Evolutionary conservation across 2,329 filamentous ascomycete species (phyloP).

Genomic region (Calonectria ilicicola): DNA sequence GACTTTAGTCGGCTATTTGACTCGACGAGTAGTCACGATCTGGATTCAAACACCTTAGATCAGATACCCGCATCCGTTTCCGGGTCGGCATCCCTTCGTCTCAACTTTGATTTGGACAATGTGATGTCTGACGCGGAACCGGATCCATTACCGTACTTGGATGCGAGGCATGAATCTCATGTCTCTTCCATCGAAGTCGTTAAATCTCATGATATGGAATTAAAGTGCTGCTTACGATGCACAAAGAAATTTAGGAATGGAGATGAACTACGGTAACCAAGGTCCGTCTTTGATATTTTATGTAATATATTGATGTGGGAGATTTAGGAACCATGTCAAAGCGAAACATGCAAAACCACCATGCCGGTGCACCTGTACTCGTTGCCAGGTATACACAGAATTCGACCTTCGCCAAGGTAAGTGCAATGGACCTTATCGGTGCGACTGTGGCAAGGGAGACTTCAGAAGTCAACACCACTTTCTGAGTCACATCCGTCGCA

Average conservation of each 20-base stretch:
- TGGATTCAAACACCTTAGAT: neutral
- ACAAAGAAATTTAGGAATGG: neutral
- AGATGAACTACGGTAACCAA: neutral
- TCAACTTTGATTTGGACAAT: neutral
- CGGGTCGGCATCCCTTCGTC: neutral
- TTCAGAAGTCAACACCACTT: neutral
- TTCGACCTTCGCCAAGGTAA: neutral
- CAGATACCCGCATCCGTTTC: neutral
- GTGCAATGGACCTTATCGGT: neutral
- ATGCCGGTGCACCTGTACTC: neutral
- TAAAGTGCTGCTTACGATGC: neutral
- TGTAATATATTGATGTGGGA: neutral
- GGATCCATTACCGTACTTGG: neutral
- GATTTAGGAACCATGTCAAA: neutral
- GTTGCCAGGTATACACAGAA: neutral
- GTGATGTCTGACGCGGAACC: neutral
- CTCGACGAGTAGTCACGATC: neutral
- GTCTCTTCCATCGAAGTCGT: neutral
- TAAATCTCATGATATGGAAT: neutral
- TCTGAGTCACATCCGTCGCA: neutral
- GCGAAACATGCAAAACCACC: neutral
- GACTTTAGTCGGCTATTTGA: neutral
- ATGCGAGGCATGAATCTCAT: neutral
- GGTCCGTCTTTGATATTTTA: neutral
- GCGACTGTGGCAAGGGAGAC: neutral